Evolutionary conservation across 257 asterid species (phyloP), one percentile per base, ranked within the genome.

Genomic region (Verbascum thapsus): DNA sequence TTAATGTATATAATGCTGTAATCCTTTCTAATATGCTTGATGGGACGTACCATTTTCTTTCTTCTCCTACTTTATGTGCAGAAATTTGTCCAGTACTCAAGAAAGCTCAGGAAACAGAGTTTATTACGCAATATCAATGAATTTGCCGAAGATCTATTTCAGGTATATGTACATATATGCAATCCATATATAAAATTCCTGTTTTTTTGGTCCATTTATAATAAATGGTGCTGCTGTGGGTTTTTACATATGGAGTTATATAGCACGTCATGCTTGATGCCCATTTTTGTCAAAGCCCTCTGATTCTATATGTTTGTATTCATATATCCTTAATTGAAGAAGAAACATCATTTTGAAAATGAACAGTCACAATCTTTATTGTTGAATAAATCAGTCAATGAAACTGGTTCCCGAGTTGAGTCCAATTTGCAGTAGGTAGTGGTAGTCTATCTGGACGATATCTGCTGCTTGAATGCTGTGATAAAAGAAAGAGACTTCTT

Each of bases 61-160:
- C 71, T 68, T 39, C 19, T 70, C 39, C 42, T 5, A 58, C 30
- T 18, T 63, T 56, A 16, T 72, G 16, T 71, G 77, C 85, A 88
- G 95, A 80, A 72, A 42, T 80, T 59, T 69, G 78, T 72, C 80
- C 73, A 63, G 61, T 71, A 76, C 44, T 60, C 72, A 18, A 83
- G 62, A 75, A 88, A 94, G 78, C 64, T 69, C 62, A 69, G 71
- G 81, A 88, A 81, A 71, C 78, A 79, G 72, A 72, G 60, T 39
- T 50, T 88, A 76, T 72, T 83, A 54, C 80, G 69, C 71, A 80
- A 85, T 79, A 79, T 79, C 72, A 65, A 81, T 74, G 83, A 85
- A 67, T 80, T 83, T 73, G 83, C 96, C 12, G 96, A 92, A 53
- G 78, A 77, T 54, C 67, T 89, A 61, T 87, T 87, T 73, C 85